A percentile compares a stretch with the other conserved stretches of the same genome.
phyloP scores from a whole-genome alignment of 2,329 filamentous ascomycete genomes.

The Xylaria arbuscula region DNA sequence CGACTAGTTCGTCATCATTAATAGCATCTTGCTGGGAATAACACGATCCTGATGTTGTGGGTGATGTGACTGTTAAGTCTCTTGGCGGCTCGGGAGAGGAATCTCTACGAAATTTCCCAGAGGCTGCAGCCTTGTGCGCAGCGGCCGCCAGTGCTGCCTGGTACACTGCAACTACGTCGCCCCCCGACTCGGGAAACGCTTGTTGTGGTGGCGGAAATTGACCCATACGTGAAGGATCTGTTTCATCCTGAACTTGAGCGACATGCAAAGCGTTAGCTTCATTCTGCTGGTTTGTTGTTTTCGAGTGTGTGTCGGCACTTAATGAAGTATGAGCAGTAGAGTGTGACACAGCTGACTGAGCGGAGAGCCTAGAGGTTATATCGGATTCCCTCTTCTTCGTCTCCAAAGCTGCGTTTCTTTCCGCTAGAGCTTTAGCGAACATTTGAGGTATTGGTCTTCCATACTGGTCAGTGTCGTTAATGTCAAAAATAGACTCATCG shows the following conservation, averaged over 20 bases:
- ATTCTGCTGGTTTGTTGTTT: slow-evolving; percentile 34
- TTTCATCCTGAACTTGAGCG: slow-evolving; percentile 30
- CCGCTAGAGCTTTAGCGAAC: slow-evolving; percentile 65
- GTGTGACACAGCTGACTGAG: slow-evolving; percentile 56
- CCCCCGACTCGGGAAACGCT: slow-evolving; percentile 22
- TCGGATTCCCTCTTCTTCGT: slow-evolving; percentile 60
- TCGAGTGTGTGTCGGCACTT: slow-evolving; percentile 51
- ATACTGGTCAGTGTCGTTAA: slow-evolving; percentile 71
- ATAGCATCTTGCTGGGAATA: slow-evolving; percentile 42
- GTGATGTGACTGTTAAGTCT: slow-evolving; percentile 52
- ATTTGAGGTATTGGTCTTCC: slow-evolving; percentile 69
- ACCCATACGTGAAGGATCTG: slow-evolving; percentile 21
- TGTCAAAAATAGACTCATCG: slow-evolving; percentile 79
- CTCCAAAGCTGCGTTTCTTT: slow-evolving; percentile 53
- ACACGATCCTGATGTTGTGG: slow-evolving; percentile 50
- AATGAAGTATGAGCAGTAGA: slow-evolving; percentile 67
- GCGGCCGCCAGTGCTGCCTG: slow-evolving; percentile 87
- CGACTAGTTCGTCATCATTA: slow-evolving; percentile 42
- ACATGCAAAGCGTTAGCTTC: slow-evolving; percentile 27
- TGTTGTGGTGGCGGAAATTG: slow-evolving; percentile 40
- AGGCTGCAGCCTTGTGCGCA: slow-evolving; percentile 78
- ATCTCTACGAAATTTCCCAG: slow-evolving; percentile 78
- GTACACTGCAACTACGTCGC: slow-evolving; percentile 68
- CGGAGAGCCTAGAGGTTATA: slow-evolving; percentile 58
- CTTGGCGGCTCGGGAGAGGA: slow-evolving; percentile 56